Conservation (phyloP, 495 filamentous ascomycete species). For the Tetracladium setigerum region DNA sequence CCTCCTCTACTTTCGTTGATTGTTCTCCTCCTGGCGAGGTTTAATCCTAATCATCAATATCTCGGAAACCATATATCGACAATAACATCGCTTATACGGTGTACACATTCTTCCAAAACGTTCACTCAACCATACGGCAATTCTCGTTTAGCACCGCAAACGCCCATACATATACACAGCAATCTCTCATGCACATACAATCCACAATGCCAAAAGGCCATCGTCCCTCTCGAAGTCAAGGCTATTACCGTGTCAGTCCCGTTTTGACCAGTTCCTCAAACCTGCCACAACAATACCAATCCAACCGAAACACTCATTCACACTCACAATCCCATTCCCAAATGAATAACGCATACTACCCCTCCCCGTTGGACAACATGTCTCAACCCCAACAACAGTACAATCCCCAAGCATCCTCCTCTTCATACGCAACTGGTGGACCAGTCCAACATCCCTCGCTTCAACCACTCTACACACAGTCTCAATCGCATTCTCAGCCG, state of each 20-base stretch:
- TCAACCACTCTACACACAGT: slow-evolving; percentile 5
- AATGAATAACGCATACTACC: slow-evolving; percentile 3
- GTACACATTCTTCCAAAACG: too few relatives aligned
- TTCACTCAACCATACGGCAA: too few relatives aligned
- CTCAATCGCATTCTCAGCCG: too few relatives aligned
- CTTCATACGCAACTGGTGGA: slow-evolving; percentile 13
- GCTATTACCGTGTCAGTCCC: slow-evolving; percentile 16
- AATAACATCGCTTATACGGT: too few relatives aligned
- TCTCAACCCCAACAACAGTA: slow-evolving; percentile 5
- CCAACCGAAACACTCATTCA: slow-evolving; percentile 13
- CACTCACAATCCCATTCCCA: background rate
- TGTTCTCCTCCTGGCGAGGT: too few relatives aligned
- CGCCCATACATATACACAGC: too few relatives aligned
- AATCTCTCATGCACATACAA: too few relatives aligned
- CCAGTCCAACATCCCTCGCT: slow-evolving; percentile 19
- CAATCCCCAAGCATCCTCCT: slow-evolving; percentile 3
- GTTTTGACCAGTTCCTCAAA: background rate
- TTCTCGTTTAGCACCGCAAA: too few relatives aligned
- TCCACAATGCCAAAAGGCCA: slow-evolving; percentile 20
- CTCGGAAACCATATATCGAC: too few relatives aligned
- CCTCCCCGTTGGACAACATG: slow-evolving; percentile 2
- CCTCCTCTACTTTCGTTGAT: too few relatives aligned
- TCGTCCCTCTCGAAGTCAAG: slow-evolving; percentile 11
- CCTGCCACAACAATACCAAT: background rate
- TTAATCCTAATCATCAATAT: too few relatives aligned